Percentiles rank a stretch among this genome's conserved stretches.
phyloP scores from a whole-genome alignment of 2,329 filamentous ascomycete genomes.

The Paracoccidioides lutzii region DNA sequence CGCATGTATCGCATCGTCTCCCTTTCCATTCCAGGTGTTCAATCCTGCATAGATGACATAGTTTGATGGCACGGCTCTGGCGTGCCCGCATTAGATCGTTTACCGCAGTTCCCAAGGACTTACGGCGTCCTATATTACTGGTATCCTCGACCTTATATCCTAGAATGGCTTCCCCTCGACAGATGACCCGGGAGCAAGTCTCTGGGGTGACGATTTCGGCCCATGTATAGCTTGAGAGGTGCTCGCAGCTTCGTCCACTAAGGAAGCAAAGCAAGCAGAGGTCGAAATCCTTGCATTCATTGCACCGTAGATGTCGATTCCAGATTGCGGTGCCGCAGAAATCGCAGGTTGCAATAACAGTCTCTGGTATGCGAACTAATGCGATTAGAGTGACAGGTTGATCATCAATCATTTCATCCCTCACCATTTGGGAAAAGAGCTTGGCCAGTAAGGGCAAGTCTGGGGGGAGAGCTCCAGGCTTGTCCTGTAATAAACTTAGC shows the following conservation, averaged over 20 bases:
- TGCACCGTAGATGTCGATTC: constrained; percentile 27
- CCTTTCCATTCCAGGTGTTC: constrained; percentile 26
- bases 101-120: constrained; percentile 18
- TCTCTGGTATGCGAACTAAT: constrained; percentile 19
- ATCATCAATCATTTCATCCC: constrained; percentile 20
- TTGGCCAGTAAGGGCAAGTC: constrained; percentile 18
- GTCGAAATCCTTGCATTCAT: constrained; percentile 25
- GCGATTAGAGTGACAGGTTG: constrained; percentile 15
- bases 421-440: constrained; percentile 20
- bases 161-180: constrained; percentile 15
- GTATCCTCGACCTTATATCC: constrained; percentile 15
- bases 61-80: constrained; percentile 12
- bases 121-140: constrained; percentile 3
- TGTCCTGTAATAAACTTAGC: constrained; percentile 18
- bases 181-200: constrained; percentile 17
- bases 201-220: constrained; percentile 21
- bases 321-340: constrained; percentile 27
- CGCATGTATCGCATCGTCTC: constrained; percentile 20
- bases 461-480: constrained; percentile 13
- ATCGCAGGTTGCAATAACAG: constrained; percentile 24
- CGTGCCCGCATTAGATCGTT: constrained; percentile 20
- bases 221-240: constrained; percentile 22
- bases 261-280: constrained; percentile 25
- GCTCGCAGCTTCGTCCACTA: constrained; percentile 25
- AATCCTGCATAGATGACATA: constrained; percentile 26